Percentiles rank a stretch among this genome's conserved stretches.
Conservation (phyloP, 306 rosid species). For the Casuarina glauca region DNA sequence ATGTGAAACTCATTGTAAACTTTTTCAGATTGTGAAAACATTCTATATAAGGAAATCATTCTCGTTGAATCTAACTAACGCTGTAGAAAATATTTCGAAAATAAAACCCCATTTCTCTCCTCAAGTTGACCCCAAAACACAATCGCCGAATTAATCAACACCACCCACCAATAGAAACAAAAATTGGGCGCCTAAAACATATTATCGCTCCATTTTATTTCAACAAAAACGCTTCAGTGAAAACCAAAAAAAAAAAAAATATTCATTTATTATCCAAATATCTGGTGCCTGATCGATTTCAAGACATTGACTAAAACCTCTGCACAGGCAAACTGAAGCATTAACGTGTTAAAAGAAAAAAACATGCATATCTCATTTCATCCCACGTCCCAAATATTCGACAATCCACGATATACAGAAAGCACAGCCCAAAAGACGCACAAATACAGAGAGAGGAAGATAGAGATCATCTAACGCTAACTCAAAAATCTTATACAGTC, state of each 20-base stretch:
- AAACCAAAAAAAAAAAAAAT: no score
- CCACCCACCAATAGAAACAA: no score
- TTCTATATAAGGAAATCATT: not conserved
- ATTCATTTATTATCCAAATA: not conserved
- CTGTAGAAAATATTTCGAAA: not conserved
- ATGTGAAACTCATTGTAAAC: not conserved
- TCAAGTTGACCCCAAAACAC: constrained; percentile 11
- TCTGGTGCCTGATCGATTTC: not conserved
- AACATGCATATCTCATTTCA: not conserved
- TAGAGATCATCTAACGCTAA: not conserved
- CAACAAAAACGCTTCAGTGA: not conserved
- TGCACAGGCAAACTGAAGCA: not conserved
- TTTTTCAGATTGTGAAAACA: not conserved
- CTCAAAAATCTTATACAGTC: not conserved
- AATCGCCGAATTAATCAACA: not conserved
- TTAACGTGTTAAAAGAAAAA: not conserved
- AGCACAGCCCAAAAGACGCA: not conserved
- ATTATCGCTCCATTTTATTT: not conserved
- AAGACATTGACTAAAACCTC: not conserved
- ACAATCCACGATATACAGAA: not conserved
- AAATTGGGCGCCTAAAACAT: not conserved
- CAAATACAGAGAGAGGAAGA: not conserved
- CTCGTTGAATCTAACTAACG: not conserved
- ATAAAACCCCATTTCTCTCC: constrained; percentile 11
- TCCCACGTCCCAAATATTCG: not conserved